Conservation (phyloP, 345 rosid genomes). For the Euphorbia lathyris region DNA sequence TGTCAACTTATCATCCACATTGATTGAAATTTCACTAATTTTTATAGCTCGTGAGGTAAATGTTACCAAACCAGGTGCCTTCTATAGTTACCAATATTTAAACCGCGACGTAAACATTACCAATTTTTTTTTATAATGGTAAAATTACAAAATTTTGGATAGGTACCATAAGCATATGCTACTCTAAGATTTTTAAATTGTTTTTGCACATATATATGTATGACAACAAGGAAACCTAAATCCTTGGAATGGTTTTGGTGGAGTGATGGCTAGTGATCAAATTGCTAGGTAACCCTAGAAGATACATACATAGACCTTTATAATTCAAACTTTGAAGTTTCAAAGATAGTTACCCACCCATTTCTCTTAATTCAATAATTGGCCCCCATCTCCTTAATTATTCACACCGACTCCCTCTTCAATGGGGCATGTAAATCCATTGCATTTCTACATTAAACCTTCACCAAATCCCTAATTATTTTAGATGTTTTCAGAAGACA, state of each 20-base stretch:
- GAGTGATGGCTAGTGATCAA: slow-evolving; percentile 29
- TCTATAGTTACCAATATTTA: too few species aligned
- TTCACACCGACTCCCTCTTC: slow-evolving; percentile 29
- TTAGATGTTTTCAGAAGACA: not conserved
- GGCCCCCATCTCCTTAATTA: slow-evolving; percentile 14
- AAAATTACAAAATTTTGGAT: too few species aligned
- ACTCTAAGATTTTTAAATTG: too few species aligned
- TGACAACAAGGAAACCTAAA: slow-evolving; percentile 41
- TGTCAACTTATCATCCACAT: too few species aligned
- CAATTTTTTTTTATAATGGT: too few species aligned
- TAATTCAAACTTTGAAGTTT: too few species aligned
- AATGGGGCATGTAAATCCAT: slow-evolving; percentile 16
- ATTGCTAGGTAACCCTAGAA: slow-evolving; percentile 22
- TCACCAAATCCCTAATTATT: slow-evolving; percentile 11
- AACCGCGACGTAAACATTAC: too few species aligned
- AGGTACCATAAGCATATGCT: too few species aligned
- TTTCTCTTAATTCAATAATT: not conserved
- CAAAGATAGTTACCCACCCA: not conserved
- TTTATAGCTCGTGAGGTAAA: too few species aligned
- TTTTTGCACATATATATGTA: too few species aligned
- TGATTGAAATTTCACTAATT: too few species aligned
- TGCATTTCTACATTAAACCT: slow-evolving; percentile 4
- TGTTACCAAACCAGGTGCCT: too few species aligned
- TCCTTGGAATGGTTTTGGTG: slow-evolving; percentile 35
- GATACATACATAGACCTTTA: not conserved